These are phyloP conservation scores for Gaeumannomyces sp. DNA, from an alignment of 2,329 filamentous ascomycete genomes.

Conservation along the genomic window DNA sequence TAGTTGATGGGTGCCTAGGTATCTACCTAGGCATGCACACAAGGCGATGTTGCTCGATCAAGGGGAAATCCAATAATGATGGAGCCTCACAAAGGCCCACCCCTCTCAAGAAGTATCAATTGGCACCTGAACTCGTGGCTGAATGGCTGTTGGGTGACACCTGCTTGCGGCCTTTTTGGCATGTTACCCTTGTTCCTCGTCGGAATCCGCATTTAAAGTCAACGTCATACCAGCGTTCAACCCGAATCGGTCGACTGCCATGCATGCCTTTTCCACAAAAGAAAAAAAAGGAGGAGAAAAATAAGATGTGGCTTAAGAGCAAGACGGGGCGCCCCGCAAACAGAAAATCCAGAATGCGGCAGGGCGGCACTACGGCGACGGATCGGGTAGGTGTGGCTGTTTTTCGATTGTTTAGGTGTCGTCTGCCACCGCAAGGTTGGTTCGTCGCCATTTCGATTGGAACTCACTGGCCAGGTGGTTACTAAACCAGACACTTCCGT, in stretches of 20 bases:
- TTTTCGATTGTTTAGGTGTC: background rate
- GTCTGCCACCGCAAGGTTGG: too few species aligned
- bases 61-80: background rate
- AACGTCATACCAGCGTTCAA: too few species aligned
- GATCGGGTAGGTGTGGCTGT: background rate
- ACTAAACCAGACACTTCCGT: too few species aligned
- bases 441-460: background rate
- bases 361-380: background rate
- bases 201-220: too few species aligned
- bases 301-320: background rate
- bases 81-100: too few species aligned
- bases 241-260: too few species aligned
- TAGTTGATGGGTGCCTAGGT: background rate
- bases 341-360: background rate
- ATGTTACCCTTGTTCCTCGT: too few species aligned
- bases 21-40: constrained; percentile 7
- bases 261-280: background rate
- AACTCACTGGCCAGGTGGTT: too few species aligned
- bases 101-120: background rate
- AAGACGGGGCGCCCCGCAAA: background rate
- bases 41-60: background rate
- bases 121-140: background rate
- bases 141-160: background rate
- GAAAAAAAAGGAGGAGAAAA: background rate
- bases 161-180: too few species aligned